Evolutionary conservation across 768 basidiomycete species (phyloP).

Genomic region (Rhodotorula diobovata): DNA sequence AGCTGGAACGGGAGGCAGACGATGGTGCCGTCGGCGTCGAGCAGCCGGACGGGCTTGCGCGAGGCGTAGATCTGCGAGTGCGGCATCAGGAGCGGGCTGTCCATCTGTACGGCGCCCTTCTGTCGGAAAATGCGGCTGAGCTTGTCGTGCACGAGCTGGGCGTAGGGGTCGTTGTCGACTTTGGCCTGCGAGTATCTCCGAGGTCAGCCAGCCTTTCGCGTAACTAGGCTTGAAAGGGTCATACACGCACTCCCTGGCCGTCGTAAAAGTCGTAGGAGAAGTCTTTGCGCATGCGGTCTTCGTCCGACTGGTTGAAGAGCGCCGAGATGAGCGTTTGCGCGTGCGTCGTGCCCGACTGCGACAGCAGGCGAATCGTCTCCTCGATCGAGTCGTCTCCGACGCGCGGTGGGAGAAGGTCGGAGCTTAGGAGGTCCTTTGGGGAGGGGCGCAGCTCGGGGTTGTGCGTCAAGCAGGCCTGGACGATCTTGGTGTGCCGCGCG

Average conservation of each 20-base stretch:
- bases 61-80: constrained; percentile 40
- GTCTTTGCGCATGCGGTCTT: constrained; percentile 37
- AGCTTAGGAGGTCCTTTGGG: constrained; percentile 40
- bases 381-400: constrained; percentile 43
- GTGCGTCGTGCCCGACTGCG: constrained; percentile 37
- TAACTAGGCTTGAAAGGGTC: background rate
- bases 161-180: constrained; percentile 41
- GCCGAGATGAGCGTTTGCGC: constrained; percentile 36
- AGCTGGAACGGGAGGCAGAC: constrained; percentile 38
- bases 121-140: constrained; percentile 39
- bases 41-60: constrained; percentile 38
- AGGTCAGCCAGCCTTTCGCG: too few relatives aligned
- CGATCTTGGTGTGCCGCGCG: constrained; percentile 42
- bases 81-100: constrained; percentile 42
- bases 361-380: constrained; percentile 38
- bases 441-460: constrained; percentile 43
- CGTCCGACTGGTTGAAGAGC: constrained; percentile 37
- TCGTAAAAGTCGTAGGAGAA: constrained; percentile 41
- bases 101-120: constrained; percentile 40
- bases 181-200: constrained; percentile 16
- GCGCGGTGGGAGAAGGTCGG: constrained; percentile 39
- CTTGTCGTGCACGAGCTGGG: constrained; percentile 40
- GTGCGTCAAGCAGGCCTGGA: constrained; percentile 42
- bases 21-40: constrained; percentile 40
- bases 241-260: constrained; percentile 3